Evolutionary conservation across 192 early-diverging fungal species (phyloP).

Genomic region (Mortierella claussenii): DNA sequence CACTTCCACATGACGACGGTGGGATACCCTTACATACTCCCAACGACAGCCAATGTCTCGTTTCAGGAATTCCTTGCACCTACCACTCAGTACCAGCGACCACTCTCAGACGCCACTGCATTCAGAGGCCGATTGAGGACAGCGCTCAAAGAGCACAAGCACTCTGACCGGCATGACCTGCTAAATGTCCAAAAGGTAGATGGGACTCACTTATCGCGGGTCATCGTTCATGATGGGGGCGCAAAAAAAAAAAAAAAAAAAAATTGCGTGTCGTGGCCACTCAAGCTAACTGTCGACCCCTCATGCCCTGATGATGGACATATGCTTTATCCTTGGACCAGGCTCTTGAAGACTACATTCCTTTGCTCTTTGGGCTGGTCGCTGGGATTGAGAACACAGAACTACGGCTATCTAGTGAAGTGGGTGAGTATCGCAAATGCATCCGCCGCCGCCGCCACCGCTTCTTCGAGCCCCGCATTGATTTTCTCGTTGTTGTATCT

Average conservation of each 20-base stretch:
- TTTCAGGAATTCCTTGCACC: conserved; percentile 60
- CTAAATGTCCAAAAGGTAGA: conserved; percentile 60
- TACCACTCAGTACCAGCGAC: conserved; percentile 54
- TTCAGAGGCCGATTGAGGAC: conserved; percentile 62
- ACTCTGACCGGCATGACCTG: conserved; percentile 51
- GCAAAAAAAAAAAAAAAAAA: no score
- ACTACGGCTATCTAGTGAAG: conserved; percentile 14
- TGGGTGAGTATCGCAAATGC: no score
- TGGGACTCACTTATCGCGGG: no score
- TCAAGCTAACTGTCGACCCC: no score
- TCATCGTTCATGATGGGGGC: no score
- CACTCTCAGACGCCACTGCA: conserved; percentile 67
- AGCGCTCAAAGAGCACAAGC: conserved; percentile 63
- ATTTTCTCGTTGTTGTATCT: no score
- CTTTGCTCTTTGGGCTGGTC: conserved; percentile 28
- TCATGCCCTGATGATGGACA: no score
- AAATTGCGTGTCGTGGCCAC: no score
- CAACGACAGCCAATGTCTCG: conserved; percentile 66
- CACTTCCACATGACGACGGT: conserved; percentile 39
- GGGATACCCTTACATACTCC: conserved; percentile 63
- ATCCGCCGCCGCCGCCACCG: no score
- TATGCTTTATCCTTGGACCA: background rate
- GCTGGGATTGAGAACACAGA: conserved; percentile 31
- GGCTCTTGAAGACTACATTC: conserved; percentile 47
- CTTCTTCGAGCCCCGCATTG: no score